These are phyloP conservation scores for Agaricus subrufescens DNA, from an alignment of 768 basidiomycete species.

Conservation along the genomic window DNA sequence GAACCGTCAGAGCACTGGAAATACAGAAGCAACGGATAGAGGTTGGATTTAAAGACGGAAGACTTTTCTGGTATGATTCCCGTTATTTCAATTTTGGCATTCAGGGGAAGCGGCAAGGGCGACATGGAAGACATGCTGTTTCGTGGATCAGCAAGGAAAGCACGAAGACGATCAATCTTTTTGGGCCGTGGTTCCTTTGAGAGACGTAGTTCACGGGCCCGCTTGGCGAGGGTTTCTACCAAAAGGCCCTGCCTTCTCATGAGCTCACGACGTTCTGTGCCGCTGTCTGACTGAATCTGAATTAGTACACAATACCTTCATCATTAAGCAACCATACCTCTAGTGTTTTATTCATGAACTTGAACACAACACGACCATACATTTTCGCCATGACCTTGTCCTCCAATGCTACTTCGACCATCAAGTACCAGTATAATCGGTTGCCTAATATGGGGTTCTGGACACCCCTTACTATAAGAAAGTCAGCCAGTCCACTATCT, in stretches of 20 bases:
- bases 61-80: constrained; percentile 92
- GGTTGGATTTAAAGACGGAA: constrained; percentile 95
- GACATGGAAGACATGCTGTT: constrained; percentile 76
- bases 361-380: constrained; percentile 88
- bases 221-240: constrained; percentile 78
- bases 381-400: constrained; percentile 86
- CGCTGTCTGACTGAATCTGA: constrained; percentile 55
- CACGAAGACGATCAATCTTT: constrained; percentile 95
- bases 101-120: constrained; percentile 83
- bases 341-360: constrained; percentile 83
- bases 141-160: constrained; percentile 80
- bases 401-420: constrained; percentile 90
- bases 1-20: constrained; percentile 82
- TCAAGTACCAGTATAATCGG: constrained; percentile 94
- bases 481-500: constrained; percentile 91
- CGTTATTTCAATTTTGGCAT: constrained; percentile 78
- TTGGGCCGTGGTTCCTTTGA: constrained; percentile 94
- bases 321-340: constrained; percentile 50
- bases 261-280: constrained; percentile 79
- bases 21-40: constrained; percentile 86
- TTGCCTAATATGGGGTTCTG: constrained; percentile 84
- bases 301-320: background rate
- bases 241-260: constrained; percentile 90
- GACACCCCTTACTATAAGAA: constrained; percentile 82
- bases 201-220: constrained; percentile 81